These are phyloP conservation scores for Trichophyton verrucosum DNA, from an alignment of 2,329 filamentous ascomycete species.

Conservation along the genomic window DNA sequence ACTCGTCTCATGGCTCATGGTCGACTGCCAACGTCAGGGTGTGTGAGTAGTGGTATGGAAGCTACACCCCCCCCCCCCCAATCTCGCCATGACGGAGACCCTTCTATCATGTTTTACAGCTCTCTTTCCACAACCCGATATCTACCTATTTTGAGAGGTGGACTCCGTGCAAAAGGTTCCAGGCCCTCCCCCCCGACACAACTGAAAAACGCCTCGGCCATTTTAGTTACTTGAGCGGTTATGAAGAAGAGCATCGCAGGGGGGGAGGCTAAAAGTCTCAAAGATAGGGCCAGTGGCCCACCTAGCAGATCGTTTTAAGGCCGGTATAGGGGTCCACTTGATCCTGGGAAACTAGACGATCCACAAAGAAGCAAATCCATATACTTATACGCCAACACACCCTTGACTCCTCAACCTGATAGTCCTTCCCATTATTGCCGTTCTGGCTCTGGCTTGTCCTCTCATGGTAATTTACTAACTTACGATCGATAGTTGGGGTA, in stretches of 20 bases:
- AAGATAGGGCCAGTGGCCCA: not conserved
- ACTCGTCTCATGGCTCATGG: not conserved
- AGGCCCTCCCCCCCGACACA: not conserved
- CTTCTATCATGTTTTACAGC: too few relatives aligned
- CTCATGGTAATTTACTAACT: too few relatives aligned
- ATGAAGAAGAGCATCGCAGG: not conserved
- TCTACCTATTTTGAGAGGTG: too few relatives aligned
- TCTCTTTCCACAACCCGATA: too few relatives aligned
- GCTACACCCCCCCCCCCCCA: too few relatives aligned
- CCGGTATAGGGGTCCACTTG: not conserved
- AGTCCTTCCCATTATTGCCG: not conserved
- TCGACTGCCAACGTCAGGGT: too few relatives aligned
- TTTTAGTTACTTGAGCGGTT: too few relatives aligned
- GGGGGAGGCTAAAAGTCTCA: not conserved
- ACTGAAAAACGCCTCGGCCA: not conserved
- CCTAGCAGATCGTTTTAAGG: constrained; percentile 2
- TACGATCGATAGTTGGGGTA: not conserved
- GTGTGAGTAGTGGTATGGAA: too few relatives aligned
- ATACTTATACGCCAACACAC: not conserved
- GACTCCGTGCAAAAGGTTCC: too few relatives aligned
- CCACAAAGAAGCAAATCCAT: constrained; percentile 2
- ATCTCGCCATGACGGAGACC: too few relatives aligned
- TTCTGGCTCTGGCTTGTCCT: not conserved
- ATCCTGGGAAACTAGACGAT: constrained; percentile 1
- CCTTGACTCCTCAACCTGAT: not conserved